phyloP scores from a whole-genome alignment of 306 rosid genomes.

The Luffa aegyptiaca region DNA sequence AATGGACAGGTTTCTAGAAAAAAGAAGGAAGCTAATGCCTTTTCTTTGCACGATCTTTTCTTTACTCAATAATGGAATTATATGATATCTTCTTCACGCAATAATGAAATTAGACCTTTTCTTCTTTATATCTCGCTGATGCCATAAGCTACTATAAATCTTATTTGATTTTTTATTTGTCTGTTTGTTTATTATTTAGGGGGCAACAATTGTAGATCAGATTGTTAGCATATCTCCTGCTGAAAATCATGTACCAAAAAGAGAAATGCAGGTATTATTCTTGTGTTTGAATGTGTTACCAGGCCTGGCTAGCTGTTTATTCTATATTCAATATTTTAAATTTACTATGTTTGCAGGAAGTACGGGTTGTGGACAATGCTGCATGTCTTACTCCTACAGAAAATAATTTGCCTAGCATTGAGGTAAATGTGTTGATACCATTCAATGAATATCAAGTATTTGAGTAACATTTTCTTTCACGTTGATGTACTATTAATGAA shows the following conservation, averaged over 20 bases:
- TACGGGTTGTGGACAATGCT: constrained; percentile 42
- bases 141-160: neutral
- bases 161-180: neutral
- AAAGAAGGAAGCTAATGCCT: neutral
- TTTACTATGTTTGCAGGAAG: constrained; percentile 43
- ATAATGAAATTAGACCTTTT: neutral
- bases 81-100: neutral
- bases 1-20: neutral
- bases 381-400: constrained; percentile 36
- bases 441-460: neutral
- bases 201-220: constrained; percentile 88
- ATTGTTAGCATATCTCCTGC: constrained; percentile 63
- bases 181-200: constrained; percentile 30
- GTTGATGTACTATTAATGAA: neutral
- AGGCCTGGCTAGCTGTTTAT: neutral
- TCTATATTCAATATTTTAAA: constrained; percentile 14
- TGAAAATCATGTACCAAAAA: constrained; percentile 54
- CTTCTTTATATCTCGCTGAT: neutral
- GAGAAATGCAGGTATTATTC: constrained; percentile 34
- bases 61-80: neutral
- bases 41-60: neutral
- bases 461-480: neutral
- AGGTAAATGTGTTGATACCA: constrained; percentile 30
- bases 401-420: constrained; percentile 22
- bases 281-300: neutral